Percentiles rank a stretch among this genome's conserved stretches.
Conservation (phyloP, 495 filamentous ascomycete genomes). For the Staphylotrichum longicolle region DNA sequence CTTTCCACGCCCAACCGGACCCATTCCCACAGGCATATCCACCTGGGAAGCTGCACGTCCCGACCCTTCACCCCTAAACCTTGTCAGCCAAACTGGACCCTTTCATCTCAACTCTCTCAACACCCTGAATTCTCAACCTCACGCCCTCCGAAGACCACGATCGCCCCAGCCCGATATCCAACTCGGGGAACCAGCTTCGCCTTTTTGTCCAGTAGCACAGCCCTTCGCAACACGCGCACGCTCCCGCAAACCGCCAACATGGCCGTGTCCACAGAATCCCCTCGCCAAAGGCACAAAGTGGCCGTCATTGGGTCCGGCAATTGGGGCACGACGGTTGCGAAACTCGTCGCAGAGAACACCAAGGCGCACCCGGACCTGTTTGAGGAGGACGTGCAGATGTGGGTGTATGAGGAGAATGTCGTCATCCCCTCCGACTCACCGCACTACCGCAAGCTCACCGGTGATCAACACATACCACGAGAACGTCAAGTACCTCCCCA, state of each 20-base stretch:
- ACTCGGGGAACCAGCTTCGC: background rate
- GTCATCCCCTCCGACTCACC: constrained; percentile 62
- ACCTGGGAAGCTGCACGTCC: constrained; percentile 22
- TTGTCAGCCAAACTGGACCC: constrained; percentile 12
- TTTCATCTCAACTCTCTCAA: constrained; percentile 15
- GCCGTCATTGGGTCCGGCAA: constrained; percentile 94
- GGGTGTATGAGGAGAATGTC: constrained; percentile 89
- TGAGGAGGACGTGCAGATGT: constrained; percentile 91
- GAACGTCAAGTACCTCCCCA: constrained; percentile 95
- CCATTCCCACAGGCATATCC: constrained; percentile 24
- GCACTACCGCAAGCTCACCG: constrained; percentile 79
- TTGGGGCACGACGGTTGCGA: constrained; percentile 96
- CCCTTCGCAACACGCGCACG: constrained; percentile 1
- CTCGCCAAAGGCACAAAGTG: constrained; percentile 80
- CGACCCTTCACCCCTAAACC: constrained; percentile 14
- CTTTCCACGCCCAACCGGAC: constrained; percentile 22
- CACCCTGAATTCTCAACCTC: background rate
- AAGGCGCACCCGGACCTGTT: constrained; percentile 73
- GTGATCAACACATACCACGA: constrained; percentile 93
- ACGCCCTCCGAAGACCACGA: background rate
- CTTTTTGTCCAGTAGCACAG: background rate
- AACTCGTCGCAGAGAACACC: constrained; percentile 93
- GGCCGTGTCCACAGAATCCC: constrained; percentile 34
- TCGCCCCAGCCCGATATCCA: background rate
- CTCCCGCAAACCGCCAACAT: constrained; percentile 32